Evolutionary conservation across 2,329 filamentous ascomycete species (phyloP), one percentile per base, ranked within the genome.

Genomic region (Ambrosiella cleistominuta): DNA sequence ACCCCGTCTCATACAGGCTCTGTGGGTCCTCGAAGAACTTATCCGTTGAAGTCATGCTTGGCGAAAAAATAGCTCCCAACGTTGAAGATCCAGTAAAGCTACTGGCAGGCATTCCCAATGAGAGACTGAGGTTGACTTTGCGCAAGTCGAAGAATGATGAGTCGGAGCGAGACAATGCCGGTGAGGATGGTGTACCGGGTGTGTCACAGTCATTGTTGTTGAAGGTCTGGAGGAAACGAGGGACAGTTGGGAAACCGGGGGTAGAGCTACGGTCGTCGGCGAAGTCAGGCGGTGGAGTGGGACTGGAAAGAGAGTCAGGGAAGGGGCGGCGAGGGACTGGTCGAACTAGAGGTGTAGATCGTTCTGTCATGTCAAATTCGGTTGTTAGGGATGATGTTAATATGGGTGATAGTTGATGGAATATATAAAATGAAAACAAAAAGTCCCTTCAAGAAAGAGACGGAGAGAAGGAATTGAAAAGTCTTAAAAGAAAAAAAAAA

Each of bases 1-100:
- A 79, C 40, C 87, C 88, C 0, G 82, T 86, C 27, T 85, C 87
- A 83, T 85, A 93, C 1, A 88, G 88, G 9, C 85, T 89, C 58
- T 76, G 74, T 2, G 75, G 69, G 62, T 83, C 81, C 63, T 81
- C 66, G 57, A 68, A 68, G 60, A 67, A 66, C 65, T 74, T 69
- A 63, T 77, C 70, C 62, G 70, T 69, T 50, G 78, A 73, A 60
- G 78, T 78, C 38, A 77, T 76, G 0, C 80, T 79, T 6, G 81
- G 82, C 9, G 82, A 83, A 73, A 95, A 98, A 65, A 98, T 98
- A 57, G 93, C 91, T 64, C 85, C 86, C 4, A 98, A 78, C 0
- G 93, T 95, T 1, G 88, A 90, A 8, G 86, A 84, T 3, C 88
- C 95, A 11, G 36, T 56, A 37, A 51, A 42, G 37, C 53, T 54